Evolutionary conservation across 1,284 basidiomycete species (phyloP), one percentile per base, ranked within the genome.

Genomic region (Chondrostereum purpureum): DNA sequence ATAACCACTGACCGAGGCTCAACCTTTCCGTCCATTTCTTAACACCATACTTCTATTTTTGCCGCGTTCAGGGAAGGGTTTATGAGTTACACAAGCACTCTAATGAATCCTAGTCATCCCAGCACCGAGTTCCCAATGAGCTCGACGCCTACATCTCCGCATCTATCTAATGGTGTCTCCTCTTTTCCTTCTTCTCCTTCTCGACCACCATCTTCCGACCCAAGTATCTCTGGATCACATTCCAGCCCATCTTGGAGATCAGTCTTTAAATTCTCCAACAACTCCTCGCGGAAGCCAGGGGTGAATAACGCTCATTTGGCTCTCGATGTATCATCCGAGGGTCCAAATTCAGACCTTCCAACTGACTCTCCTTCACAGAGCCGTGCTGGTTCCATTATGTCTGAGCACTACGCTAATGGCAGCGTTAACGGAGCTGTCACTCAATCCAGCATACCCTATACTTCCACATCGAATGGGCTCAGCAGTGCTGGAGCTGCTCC

Each of bases 231-330:
- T n/a, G n/a, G n/a, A n/a, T 63, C 20, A 45, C 43, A 44, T 46
- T 51, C 53, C 35, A 27, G 50, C 53, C 27, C 51, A 56, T 47
- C 60, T 47, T 83, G 80, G 80, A 81, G 77, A 62, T 75, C 77
- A 31, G 69, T 82, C 50, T 77, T 83, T 62, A 74, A 78, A 46
- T 68, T 82, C 51, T 66, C 69, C 17, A 72, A 66, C 54, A 56
- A 65, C 21, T 71, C 70, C 2, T 75, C 76, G 48, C 77, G 73
- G 65, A 82, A 77, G 62, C n/a, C 43, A 59, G 3, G 41, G 27
- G 50, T 46, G 12, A 59, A 58, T 43, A 55, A 54, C 18, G 55
- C 64, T 40, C 56, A 59, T 12, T 54, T 68, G 42, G 55, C 63
- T 33, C 51, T 67, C 43, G 63, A 72, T 23, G 44, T 34, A 12